phyloP scores from a whole-genome alignment of 305 asterid species.

The Nicotiana rustica region DNA sequence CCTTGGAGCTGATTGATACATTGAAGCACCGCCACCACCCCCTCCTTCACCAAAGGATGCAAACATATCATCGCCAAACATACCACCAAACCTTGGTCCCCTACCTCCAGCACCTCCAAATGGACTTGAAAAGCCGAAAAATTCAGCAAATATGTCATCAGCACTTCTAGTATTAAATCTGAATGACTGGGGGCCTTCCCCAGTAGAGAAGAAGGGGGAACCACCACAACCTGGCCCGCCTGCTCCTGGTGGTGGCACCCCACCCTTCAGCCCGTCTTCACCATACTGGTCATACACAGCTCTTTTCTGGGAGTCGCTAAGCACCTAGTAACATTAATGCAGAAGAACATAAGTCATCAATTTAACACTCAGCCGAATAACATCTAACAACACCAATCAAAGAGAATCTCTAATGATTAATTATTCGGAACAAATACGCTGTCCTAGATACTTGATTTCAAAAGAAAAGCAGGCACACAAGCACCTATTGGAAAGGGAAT shows the following conservation, averaged over 20 bases:
- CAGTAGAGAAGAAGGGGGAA: slow-evolving; percentile 43
- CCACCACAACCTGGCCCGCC: slow-evolving; percentile 49
- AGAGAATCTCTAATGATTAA: neutral
- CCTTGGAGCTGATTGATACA: slow-evolving; percentile 39
- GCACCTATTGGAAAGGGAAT: too few species aligned
- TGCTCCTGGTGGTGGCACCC: slow-evolving; percentile 46
- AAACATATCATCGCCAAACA: slow-evolving; percentile 41
- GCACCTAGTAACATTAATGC: slow-evolving; percentile 39
- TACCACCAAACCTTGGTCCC: slow-evolving; percentile 39
- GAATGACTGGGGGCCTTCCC: slow-evolving; percentile 43
- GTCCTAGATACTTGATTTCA: neutral
- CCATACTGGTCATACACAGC: slow-evolving; percentile 49
- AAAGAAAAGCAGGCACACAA: neutral
- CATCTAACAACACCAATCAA: slow-evolving; percentile 13
- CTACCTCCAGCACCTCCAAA: slow-evolving; percentile 44
- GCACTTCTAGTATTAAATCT: slow-evolving; percentile 47
- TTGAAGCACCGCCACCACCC: slow-evolving; percentile 40
- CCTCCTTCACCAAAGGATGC: slow-evolving; percentile 41
- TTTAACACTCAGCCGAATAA: neutral
- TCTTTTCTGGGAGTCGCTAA: slow-evolving; percentile 50
- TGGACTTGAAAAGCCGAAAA: slow-evolving; percentile 42
- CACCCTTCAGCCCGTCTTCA: slow-evolving; percentile 49
- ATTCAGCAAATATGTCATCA: slow-evolving; percentile 50
- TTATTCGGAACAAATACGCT: neutral
- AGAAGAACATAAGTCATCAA: slow-evolving; percentile 19